These are phyloP conservation scores for Papiliotrema laurentii DNA, from an alignment of 1,284 basidiomycete genomes.

Conservation along the genomic window DNA sequence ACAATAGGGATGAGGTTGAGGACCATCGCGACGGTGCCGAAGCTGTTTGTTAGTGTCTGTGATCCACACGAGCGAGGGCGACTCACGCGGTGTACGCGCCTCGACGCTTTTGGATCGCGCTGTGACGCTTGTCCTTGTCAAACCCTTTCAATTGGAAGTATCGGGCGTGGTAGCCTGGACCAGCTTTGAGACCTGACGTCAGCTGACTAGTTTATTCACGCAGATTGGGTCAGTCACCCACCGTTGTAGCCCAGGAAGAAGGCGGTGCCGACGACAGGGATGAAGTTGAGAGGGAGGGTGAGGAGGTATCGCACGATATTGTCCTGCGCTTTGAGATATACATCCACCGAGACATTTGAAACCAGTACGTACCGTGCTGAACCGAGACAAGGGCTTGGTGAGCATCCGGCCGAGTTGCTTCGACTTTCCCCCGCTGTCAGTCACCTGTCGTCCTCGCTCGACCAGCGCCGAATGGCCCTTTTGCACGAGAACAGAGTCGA, in stretches of 20 bases:
- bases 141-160: constrained; percentile 66
- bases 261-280: constrained; percentile 63
- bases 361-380: constrained; percentile 29
- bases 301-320: constrained; percentile 47
- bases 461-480: constrained; percentile 48
- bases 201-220: not conserved
- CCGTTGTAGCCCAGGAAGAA: constrained; percentile 54
- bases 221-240: constrained; percentile 7
- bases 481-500: constrained; percentile 47
- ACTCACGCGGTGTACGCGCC: constrained; percentile 56
- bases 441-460: constrained; percentile 43
- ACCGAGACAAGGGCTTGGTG: constrained; percentile 41
- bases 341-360: not conserved
- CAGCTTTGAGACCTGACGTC: constrained; percentile 50
- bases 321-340: constrained; percentile 20
- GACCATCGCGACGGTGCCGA: constrained; percentile 59
- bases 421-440: constrained; percentile 20
- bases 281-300: constrained; percentile 54
- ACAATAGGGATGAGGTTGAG: constrained; percentile 62
- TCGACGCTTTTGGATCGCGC: constrained; percentile 50
- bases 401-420: constrained; percentile 45
- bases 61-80: constrained; percentile 32
- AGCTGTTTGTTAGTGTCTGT: constrained; percentile 49
- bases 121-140: constrained; percentile 37
- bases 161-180: constrained; percentile 60